Evolutionary conservation across 768 basidiomycete species (phyloP), one percentile per base, ranked within the genome.

Genomic region (Kwoniella dendrophila): DNA sequence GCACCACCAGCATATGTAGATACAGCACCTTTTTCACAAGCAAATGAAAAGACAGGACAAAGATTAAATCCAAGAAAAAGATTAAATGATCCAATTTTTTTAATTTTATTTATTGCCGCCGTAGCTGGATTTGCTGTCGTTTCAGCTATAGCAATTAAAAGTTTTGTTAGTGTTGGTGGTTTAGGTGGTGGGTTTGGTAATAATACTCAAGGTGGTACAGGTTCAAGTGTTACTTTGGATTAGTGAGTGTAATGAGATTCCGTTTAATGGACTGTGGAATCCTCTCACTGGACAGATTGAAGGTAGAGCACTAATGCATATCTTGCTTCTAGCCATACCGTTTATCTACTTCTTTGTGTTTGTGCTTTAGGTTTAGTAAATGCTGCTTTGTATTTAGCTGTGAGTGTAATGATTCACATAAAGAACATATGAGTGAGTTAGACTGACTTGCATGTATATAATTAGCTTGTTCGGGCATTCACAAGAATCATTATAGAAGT

Each of bases 261-360:
- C 36, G 36, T 38, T 6, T 33, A n/a, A 32, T 30, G 11, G 4
- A 16, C 36, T 38, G 18, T 20, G 26, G 2, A 27, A 29, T 18
- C 36, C 18, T 38, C 36, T 38, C 36, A 8, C 36, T 6, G 18
- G 1, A 16, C 11, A 47, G 16, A 18, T 30, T n/a, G 48, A 49
- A n/a, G 20, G 52, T 10, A 12, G 27, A 22, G 22, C 11, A 40
- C 16, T 7, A 3, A 52, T 32, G 8, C 18, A 1, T 20, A 12
- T 29, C 20, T 40, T 27, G 24, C 36, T n/a, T 61, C 11, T 51
- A 88, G 88, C 75, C 86, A 86, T 68, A 87, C 90, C 0, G 86
- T 86, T 2, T 89, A 87, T 70, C 84, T 92, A n/a, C 81, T 91
- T 8, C 83, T 91, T 29, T 81, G 92, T 43, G 85, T 90, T 43